These are phyloP conservation scores for Oryza australiensis DNA, from an alignment of 176 grass and related monocot species.

Conservation along the genomic window DNA sequence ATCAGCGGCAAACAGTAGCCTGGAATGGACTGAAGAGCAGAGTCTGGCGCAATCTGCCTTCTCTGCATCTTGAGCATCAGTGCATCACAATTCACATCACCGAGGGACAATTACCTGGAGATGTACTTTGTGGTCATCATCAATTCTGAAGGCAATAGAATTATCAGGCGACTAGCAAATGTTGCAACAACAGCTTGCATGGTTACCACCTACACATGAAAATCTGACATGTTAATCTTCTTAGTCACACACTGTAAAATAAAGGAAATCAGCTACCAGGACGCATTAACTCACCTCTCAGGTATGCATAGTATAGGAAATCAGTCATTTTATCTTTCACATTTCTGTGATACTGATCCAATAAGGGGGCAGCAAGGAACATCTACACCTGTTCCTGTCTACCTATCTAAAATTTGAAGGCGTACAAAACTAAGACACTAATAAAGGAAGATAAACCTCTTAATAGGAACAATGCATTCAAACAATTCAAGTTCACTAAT, in stretches of 20 bases:
- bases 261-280: constrained; percentile 18
- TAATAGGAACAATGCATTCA: not conserved
- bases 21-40: not conserved
- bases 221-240: not conserved
- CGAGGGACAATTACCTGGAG: not conserved
- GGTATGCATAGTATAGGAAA: not conserved
- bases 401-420: not conserved
- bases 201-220: not conserved
- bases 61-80: not conserved
- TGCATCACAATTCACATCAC: not conserved
- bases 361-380: not conserved
- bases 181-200: not conserved
- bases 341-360: constrained; percentile 17
- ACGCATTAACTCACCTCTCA: constrained; percentile 11
- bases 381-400: not conserved
- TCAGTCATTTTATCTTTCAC: not conserved
- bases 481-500: not conserved
- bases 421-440: not conserved
- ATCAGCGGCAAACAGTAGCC: not conserved
- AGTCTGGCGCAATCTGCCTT: not conserved
- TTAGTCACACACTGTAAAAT: constrained; percentile 18
- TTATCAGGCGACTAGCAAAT: not conserved
- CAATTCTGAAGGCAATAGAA: not conserved
- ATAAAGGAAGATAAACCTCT: not conserved
- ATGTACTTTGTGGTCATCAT: not conserved